Evolutionary conservation across 768 basidiomycete genomes (phyloP).

Genomic region (Macrolepiota dolichaula): DNA sequence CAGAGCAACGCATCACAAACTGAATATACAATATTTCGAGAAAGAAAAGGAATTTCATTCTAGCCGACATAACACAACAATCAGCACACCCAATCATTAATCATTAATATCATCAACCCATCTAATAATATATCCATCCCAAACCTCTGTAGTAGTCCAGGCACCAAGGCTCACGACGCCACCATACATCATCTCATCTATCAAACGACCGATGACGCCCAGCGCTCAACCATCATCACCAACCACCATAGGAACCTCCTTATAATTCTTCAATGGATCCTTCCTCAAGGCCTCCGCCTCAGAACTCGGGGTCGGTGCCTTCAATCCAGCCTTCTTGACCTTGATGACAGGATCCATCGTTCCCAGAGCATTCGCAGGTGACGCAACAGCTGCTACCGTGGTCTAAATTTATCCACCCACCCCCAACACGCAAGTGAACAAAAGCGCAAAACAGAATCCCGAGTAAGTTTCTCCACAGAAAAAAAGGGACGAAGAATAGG

Average conservation of each 20-base stretch:
- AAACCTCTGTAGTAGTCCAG: neutral
- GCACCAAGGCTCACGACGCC: neutral
- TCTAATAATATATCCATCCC: neutral
- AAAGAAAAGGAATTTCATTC: neutral
- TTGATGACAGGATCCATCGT: conserved; percentile 66
- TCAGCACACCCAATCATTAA: neutral
- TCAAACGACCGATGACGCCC: neutral
- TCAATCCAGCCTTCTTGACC: conserved; percentile 46
- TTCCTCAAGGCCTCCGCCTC: conserved; percentile 78
- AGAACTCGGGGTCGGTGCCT: conserved; percentile 41
- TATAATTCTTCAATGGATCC: conserved; percentile 79
- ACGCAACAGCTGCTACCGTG: conserved; percentile 8
- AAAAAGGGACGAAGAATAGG: neutral
- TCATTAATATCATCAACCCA: neutral
- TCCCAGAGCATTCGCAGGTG: conserved; percentile 27
- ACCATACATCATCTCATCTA: neutral
- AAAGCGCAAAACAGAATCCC: too few relatives aligned
- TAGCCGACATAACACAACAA: neutral
- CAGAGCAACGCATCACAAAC: neutral
- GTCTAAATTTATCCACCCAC: neutral
- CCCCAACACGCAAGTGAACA: too few relatives aligned
- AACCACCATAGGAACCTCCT: neutral
- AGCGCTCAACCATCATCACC: conserved; percentile 11
- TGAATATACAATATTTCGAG: neutral
- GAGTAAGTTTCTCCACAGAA: too few relatives aligned